Evolutionary conservation across 73 alveolate species (phyloP).

Genomic region (Paramecium tetraurelia): DNA sequence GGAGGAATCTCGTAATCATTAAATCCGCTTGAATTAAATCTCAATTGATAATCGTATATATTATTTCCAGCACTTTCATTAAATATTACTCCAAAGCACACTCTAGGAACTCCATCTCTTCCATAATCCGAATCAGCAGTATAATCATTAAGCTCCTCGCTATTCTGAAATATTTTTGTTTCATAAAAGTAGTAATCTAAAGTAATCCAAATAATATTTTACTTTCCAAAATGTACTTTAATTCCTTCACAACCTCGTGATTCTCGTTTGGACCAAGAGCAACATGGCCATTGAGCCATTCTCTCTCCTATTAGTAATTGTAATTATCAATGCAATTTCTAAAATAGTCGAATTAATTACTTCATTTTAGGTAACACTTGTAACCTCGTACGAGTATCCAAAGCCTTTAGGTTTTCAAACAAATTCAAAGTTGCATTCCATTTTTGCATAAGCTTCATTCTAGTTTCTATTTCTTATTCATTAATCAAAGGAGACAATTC

Average conservation of each 20-base stretch:
- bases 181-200: neutral
- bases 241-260: neutral
- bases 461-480: neutral
- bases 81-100: constrained; percentile 13
- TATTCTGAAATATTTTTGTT: neutral
- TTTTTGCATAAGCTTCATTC: neutral
- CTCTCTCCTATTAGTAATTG: neutral
- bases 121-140: neutral
- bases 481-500: neutral
- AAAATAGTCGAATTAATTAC: neutral
- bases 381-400: neutral
- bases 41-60: neutral
- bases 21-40: constrained; percentile 16
- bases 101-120: neutral
- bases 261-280: constrained; percentile 25
- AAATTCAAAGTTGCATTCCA: neutral
- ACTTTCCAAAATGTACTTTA: constrained; percentile 4
- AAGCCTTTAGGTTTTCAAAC: neutral
- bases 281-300: constrained; percentile 15
- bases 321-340: constrained; percentile 14
- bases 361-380: neutral
- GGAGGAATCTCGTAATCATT: neutral
- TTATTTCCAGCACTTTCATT: neutral
- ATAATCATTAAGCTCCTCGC: neutral
- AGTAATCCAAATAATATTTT: neutral